These are phyloP conservation scores for Stentor coeruleus DNA, from an alignment of 73 alveolate species.

Conservation along the genomic window DNA sequence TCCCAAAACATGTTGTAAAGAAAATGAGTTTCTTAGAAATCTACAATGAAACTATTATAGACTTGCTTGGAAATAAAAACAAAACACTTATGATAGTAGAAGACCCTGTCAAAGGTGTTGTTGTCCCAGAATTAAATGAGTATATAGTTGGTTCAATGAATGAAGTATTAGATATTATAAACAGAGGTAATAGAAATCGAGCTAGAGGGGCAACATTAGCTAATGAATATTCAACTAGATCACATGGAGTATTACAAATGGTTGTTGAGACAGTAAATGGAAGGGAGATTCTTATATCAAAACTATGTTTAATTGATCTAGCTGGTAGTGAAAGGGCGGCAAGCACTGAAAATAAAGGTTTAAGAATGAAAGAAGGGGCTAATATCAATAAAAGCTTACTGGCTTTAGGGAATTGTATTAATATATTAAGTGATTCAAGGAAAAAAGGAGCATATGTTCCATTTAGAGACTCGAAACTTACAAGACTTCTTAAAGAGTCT, in stretches of 20 bases:
- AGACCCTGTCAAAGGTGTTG: slow-evolving; percentile 66
- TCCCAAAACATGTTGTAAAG: slow-evolving; percentile 21
- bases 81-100: slow-evolving; percentile 64
- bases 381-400: slow-evolving; percentile 79
- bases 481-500: slow-evolving; percentile 83
- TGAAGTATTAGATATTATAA: background rate
- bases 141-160: slow-evolving; percentile 9
- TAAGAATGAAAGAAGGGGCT: slow-evolving; percentile 90
- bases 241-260: slow-evolving; percentile 74
- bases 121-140: slow-evolving; percentile 35
- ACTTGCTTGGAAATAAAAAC: slow-evolving; percentile 45
- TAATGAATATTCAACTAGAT: slow-evolving; percentile 58
- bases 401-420: slow-evolving; percentile 83
- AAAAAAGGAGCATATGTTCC: slow-evolving; percentile 80
- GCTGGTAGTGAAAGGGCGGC: slow-evolving; percentile 94
- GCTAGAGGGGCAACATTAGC: slow-evolving; percentile 77
- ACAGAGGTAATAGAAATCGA: slow-evolving; percentile 58
- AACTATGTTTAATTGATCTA: slow-evolving; percentile 73
- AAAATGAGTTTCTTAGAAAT: slow-evolving; percentile 65
- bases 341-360: slow-evolving; percentile 70
- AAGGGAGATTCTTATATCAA: slow-evolving; percentile 58
- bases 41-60: slow-evolving; percentile 44
- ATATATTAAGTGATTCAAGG: slow-evolving; percentile 69
- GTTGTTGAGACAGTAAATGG: slow-evolving; percentile 43
- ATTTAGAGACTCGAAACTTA: slow-evolving; percentile 81